Percentiles rank a stretch among this genome's conserved stretches.
phyloP scores from a whole-genome alignment of 371 early-diverging fungal genomes.

The Saksenaea vasiformis region DNA sequence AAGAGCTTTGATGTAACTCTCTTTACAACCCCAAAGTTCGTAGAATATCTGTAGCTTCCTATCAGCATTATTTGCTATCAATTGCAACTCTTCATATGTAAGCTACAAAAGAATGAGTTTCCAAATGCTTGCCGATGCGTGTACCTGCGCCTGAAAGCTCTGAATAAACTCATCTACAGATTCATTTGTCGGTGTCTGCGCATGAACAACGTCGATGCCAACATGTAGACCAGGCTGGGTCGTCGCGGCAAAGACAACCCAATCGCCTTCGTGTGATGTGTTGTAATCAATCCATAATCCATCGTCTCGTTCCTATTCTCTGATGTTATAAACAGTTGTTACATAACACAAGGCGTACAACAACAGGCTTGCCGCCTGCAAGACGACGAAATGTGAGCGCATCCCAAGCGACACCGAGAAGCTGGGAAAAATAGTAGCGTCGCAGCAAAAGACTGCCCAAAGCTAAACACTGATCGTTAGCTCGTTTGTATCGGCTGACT shows the following conservation, averaged over 20 bases:
- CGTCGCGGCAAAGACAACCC: conserved; percentile 53
- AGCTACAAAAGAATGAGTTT: conserved; percentile 22
- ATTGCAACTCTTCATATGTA: conserved; percentile 28
- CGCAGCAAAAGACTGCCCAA: conserved; percentile 35
- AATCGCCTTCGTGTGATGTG: conserved; percentile 68
- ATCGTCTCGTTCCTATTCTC: background rate
- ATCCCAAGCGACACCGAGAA: conserved; percentile 23
- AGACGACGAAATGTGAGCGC: conserved; percentile 22
- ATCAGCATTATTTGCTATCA: conserved; percentile 18
- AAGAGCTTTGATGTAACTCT: conserved; percentile 63
- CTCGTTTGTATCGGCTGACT: conserved; percentile 35
- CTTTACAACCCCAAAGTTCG: conserved; percentile 62
- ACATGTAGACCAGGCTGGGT: conserved; percentile 22
- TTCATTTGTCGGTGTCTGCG: conserved; percentile 27
- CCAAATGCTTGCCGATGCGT: background rate
- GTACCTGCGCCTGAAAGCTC: conserved; percentile 41
- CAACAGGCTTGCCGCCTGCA: conserved; percentile 24
- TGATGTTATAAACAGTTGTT: background rate
- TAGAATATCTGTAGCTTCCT: conserved; percentile 44
- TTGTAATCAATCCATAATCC: conserved; percentile 45
- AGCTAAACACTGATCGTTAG: conserved; percentile 32
- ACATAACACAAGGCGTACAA: conserved; percentile 16
- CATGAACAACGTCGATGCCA: conserved; percentile 56
- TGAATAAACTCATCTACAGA: conserved; percentile 36
- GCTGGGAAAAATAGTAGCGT: conserved; percentile 31